Base-by-base conservation (phyloP, 2,329 filamentous ascomycete species). In the Alternaria burnsii region DNA sequence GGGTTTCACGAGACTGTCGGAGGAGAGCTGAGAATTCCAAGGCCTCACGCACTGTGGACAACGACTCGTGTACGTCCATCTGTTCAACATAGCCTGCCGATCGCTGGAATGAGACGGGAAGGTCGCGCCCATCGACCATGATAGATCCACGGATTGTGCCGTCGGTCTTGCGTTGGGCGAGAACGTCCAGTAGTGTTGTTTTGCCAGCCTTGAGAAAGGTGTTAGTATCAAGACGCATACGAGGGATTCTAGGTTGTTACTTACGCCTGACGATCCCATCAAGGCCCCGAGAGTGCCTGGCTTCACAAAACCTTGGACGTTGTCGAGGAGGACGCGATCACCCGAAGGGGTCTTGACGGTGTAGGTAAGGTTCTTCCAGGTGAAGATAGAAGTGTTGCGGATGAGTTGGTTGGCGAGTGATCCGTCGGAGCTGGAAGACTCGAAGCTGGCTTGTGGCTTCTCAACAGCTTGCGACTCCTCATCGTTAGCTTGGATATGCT, bases 101-200 rank as follows among this genome's bases (percentile, higher is more conserved):
- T 61, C 92, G 89, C 78, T 95, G 92, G 84, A 96, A 96, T 0
- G 90, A 91, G 43, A 84, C 83, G 67, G 94, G 91, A 43, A 90
- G 87, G 20, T 86, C 87, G n/a, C 82, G 83, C 0, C 90, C 90
- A 66, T 93, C 89, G 18, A 93, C 88, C 91, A 81, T 28, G 87
- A 95, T 93, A 67, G 93, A 88, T 53, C 93, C 93, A 8, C 86
- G 88, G 38, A 96, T 91, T 18, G 94, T 88, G 78, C 93, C 93
- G 86, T 93, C 92, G 1, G 90, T 92, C 16, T 90, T 89, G 73
- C 93, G 89, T 61, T 89, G 90, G 30, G 93, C 93, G 7, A 76
- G 56, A 11, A 70, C 70, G 43, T 76, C 66, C 1, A 76, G 62
- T 2, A 76, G 58, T 5, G 72, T 74, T 1, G 72, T 76, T 52